Percentiles rank a stretch among this genome's conserved stretches.
Conservation (phyloP, 2,329 filamentous ascomycete genomes). For the Fusarium hainanense region DNA sequence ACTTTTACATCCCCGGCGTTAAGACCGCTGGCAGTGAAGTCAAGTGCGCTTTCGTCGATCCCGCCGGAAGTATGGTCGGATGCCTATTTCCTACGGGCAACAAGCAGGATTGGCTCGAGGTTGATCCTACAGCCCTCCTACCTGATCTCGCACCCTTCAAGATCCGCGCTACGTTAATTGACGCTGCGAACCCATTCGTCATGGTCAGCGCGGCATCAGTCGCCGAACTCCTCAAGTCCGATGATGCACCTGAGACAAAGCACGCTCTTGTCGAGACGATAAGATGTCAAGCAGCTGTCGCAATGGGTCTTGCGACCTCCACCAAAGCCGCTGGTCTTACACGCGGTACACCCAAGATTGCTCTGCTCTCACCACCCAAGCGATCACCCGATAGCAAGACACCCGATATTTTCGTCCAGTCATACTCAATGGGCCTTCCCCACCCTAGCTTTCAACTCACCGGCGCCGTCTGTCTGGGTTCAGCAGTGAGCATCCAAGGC, state of each 20-base stretch:
- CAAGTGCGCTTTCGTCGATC: conserved; percentile 67
- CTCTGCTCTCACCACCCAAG: conserved; percentile 55
- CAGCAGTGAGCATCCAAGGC: conserved; percentile 55
- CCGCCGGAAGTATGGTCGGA: conserved; percentile 70
- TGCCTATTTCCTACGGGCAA: conserved; percentile 68
- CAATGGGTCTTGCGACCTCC: conserved; percentile 65
- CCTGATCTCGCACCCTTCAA: conserved; percentile 47
- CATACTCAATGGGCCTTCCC: conserved; percentile 62
- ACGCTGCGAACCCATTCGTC: conserved; percentile 55
- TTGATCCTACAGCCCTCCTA: neutral
- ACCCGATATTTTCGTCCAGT: conserved; percentile 56
- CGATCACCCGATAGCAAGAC: neutral
- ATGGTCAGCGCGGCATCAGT: conserved; percentile 57
- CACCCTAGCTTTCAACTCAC: conserved; percentile 66
- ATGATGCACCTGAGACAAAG: neutral
- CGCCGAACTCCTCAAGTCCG: conserved; percentile 34
- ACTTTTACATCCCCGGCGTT: conserved; percentile 70
- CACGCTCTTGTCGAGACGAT: conserved; percentile 60
- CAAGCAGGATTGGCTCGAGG: conserved; percentile 51
- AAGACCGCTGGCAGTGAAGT: conserved; percentile 64
- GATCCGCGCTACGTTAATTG: conserved; percentile 49
- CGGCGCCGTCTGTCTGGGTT: conserved; percentile 60
- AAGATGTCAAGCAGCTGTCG: conserved; percentile 63
- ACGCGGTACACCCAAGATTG: conserved; percentile 64
- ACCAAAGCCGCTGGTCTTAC: conserved; percentile 49